A percentile compares a stretch with the other conserved stretches of the same genome.
Evolutionary conservation across 345 rosid species (phyloP).

Genomic region (Iberis pinnata): DNA sequence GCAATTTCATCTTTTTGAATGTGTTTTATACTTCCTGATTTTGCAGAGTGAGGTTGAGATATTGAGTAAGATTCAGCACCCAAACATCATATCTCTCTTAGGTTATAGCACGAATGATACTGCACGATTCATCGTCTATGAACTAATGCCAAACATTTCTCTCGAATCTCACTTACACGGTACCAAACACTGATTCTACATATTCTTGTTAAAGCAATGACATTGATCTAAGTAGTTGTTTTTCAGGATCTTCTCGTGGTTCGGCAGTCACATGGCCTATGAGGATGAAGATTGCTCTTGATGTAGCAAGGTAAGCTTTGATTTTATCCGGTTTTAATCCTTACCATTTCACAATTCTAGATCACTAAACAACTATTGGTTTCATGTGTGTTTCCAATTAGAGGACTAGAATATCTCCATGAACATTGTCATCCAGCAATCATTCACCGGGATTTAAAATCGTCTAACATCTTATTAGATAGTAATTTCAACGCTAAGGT

Average conservation of each 20-base stretch:
- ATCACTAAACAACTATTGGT: not conserved
- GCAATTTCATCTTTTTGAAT: not conserved
- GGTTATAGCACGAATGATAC: constrained; percentile 62
- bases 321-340: not conserved
- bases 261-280: constrained; percentile 70
- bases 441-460: constrained; percentile 97
- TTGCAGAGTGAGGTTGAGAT: constrained; percentile 84
- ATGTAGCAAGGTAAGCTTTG: constrained; percentile 72
- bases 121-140: constrained; percentile 64
- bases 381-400: constrained; percentile 31
- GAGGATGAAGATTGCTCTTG: constrained; percentile 95
- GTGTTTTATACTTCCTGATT: not conserved
- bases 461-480: constrained; percentile 88
- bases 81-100: constrained; percentile 63
- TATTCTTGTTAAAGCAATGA: not conserved
- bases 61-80: constrained; percentile 68
- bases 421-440: constrained; percentile 83
- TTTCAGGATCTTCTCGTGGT: constrained; percentile 65
- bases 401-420: constrained; percentile 94
- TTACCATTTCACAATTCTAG: not conserved
- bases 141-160: constrained; percentile 84
- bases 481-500: constrained; percentile 93
- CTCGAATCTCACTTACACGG: constrained; percentile 88
- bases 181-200: constrained; percentile 21
- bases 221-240: constrained; percentile 4